Percentiles rank a stretch among this genome's conserved stretches.
These are phyloP conservation scores for Nevesoporus exiguus DNA, from an alignment of 768 basidiomycete genomes.

Conservation along the genomic window DNA sequence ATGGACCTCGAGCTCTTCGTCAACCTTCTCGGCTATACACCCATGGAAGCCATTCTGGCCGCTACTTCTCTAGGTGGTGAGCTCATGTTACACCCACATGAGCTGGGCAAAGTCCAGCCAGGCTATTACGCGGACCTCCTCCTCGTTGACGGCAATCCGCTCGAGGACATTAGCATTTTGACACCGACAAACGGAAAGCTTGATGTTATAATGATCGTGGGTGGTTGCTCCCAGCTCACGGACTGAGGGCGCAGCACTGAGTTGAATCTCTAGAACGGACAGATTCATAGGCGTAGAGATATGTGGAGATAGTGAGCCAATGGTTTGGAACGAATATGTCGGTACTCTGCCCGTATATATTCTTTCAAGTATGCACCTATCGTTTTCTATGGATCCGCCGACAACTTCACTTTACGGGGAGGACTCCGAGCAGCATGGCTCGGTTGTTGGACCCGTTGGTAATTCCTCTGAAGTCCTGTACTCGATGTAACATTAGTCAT, in stretches of 20 bases:
- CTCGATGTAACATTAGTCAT: too few relatives aligned
- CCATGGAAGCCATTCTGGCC: conserved; percentile 37
- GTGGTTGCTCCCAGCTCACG: conserved; percentile 2
- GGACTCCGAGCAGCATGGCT: too few relatives aligned
- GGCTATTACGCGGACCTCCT: conserved; percentile 38
- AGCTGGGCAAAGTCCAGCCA: conserved; percentile 36
- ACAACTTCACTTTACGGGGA: too few relatives aligned
- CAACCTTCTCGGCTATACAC: conserved; percentile 32
- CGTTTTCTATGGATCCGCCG: neutral
- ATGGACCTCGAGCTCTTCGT: conserved; percentile 38
- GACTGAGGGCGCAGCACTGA: conserved; percentile 3
- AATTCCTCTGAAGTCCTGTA: too few relatives aligned
- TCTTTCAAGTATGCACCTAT: neutral
- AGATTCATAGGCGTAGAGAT: conserved; percentile 19
- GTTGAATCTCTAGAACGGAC: conserved; percentile 19
- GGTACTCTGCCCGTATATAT: neutral
- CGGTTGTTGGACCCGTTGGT: too few relatives aligned
- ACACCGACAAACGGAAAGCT: conserved; percentile 31
- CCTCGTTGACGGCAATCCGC: conserved; percentile 35
- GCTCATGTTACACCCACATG: conserved; percentile 34
- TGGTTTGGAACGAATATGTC: neutral
- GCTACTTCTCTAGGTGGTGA: conserved; percentile 37
- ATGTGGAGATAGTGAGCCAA: neutral
- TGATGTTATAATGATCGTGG: conserved; percentile 34
- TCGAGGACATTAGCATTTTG: conserved; percentile 34